Conservation (phyloP, 768 basidiomycete genomes). For the Pleurotus giganteus region DNA sequence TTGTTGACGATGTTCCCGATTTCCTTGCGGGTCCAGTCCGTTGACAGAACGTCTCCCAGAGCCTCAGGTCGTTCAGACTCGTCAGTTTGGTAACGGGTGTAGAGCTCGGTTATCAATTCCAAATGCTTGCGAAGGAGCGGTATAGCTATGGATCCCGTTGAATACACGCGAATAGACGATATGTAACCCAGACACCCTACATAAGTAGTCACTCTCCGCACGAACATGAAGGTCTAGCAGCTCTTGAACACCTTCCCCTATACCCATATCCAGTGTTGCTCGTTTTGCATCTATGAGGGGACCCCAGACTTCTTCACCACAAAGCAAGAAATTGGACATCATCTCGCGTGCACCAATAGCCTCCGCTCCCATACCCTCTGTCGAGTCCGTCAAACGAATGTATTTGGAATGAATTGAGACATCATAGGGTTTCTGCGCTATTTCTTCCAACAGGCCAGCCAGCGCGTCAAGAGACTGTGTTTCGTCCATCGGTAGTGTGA, state of each 20-base stretch:
- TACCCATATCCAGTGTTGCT: conserved; percentile 48
- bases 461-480: conserved; percentile 63
- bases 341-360: conserved; percentile 62
- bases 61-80: conserved; percentile 42
- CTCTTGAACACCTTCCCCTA: conserved; percentile 47
- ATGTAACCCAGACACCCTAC: conserved; percentile 42
- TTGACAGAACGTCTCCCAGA: conserved; percentile 58
- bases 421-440: conserved; percentile 61
- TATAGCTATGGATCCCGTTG: conserved; percentile 51
- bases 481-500: conserved; percentile 46
- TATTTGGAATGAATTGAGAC: conserved; percentile 65
- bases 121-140: conserved; percentile 68
- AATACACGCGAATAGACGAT: not conserved
- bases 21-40: conserved; percentile 56
- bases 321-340: conserved; percentile 60
- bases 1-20: conserved; percentile 53
- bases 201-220: conserved; percentile 77
- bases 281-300: conserved; percentile 59
- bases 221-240: conserved; percentile 59
- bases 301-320: conserved; percentile 73
- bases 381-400: conserved; percentile 55
- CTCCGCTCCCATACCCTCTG: conserved; percentile 59
- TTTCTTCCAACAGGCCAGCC: conserved; percentile 51
- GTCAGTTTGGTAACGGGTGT: conserved; percentile 38
- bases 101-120: conserved; percentile 50